Evolutionary conservation across 257 asterid species (phyloP).

Genomic region (Henckelia pumila): DNA sequence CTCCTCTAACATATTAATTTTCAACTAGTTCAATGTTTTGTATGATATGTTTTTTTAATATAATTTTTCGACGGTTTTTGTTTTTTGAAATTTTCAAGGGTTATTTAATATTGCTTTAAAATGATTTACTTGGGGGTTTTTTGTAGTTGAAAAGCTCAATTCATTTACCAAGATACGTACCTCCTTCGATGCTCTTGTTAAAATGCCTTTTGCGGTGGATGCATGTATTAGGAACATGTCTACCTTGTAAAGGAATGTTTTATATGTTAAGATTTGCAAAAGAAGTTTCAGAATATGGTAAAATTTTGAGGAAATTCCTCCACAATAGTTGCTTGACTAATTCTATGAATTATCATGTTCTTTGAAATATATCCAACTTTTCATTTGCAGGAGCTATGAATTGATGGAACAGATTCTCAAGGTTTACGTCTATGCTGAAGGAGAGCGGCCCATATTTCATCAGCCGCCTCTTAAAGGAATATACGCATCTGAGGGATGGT

Average conservation of each 20-base stretch:
- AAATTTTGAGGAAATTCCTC: neutral
- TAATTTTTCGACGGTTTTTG: too few species aligned
- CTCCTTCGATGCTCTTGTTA: neutral
- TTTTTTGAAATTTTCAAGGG: neutral
- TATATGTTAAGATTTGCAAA: neutral
- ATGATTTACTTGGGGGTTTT: neutral
- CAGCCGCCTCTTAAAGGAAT: constrained; percentile 73
- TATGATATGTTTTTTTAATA: neutral
- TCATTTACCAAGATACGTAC: neutral
- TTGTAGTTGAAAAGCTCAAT: neutral
- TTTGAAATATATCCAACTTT: constrained; percentile 15
- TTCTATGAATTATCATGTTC: constrained; percentile 9
- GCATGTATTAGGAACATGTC: neutral
- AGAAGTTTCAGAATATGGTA: neutral
- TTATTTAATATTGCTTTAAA: constrained; percentile 8
- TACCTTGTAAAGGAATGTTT: neutral
- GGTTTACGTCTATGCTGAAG: constrained; percentile 70
- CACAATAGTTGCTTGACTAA: constrained; percentile 8
- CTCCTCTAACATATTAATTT: neutral
- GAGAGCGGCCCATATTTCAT: constrained; percentile 73
- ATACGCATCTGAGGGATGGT: constrained; percentile 92
- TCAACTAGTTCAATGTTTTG: constrained; percentile 1
- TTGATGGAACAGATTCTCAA: constrained; percentile 78
- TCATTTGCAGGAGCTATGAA: constrained; percentile 68
- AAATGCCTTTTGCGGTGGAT: neutral